Conservation (phyloP, 2,329 filamentous ascomycete genomes). For the Lachnellula hyalina region DNA sequence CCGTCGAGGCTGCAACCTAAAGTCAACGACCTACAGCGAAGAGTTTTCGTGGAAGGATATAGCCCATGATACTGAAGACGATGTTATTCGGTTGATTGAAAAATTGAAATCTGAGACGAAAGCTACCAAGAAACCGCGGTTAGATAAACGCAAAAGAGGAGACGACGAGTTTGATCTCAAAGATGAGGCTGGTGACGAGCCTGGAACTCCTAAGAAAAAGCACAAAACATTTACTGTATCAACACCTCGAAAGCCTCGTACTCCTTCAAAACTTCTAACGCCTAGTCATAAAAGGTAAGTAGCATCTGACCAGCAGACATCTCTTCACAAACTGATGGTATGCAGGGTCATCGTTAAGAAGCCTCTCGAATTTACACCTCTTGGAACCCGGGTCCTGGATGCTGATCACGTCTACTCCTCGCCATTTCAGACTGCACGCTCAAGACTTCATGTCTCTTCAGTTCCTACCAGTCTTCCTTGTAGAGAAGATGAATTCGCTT, state of each 20-base stretch:
- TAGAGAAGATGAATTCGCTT: slow-evolving; percentile 83
- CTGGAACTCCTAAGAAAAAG: slow-evolving; percentile 52
- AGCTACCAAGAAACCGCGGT: slow-evolving; percentile 46
- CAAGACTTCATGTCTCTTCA: slow-evolving; percentile 85
- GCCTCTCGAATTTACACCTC: slow-evolving; percentile 86
- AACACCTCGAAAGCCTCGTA: slow-evolving; percentile 33
- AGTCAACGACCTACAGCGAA: slow-evolving; percentile 85
- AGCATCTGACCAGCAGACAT: too few relatives aligned
- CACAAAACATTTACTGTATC: slow-evolving; percentile 42
- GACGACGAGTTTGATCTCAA: slow-evolving; percentile 24
- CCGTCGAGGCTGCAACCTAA: slow-evolving; percentile 79
- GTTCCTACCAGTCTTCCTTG: slow-evolving; percentile 87
- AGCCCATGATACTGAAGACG: slow-evolving; percentile 43
- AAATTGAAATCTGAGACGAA: slow-evolving; percentile 66
- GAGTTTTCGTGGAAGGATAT: slow-evolving; percentile 91
- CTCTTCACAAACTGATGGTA: neutral
- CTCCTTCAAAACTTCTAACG: slow-evolving; percentile 44
- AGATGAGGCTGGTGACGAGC: slow-evolving; percentile 22
- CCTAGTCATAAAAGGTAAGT: slow-evolving; percentile 57
- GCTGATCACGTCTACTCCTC: slow-evolving; percentile 71
- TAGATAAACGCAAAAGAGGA: slow-evolving; percentile 23
- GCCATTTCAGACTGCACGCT: slow-evolving; percentile 86
- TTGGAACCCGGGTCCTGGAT: slow-evolving; percentile 82
- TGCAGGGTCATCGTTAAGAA: slow-evolving; percentile 68
- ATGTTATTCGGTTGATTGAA: slow-evolving; percentile 21